These are phyloP conservation scores for Yarrowia phangngaensis DNA, from an alignment of 805 yeast species.

Conservation along the genomic window DNA sequence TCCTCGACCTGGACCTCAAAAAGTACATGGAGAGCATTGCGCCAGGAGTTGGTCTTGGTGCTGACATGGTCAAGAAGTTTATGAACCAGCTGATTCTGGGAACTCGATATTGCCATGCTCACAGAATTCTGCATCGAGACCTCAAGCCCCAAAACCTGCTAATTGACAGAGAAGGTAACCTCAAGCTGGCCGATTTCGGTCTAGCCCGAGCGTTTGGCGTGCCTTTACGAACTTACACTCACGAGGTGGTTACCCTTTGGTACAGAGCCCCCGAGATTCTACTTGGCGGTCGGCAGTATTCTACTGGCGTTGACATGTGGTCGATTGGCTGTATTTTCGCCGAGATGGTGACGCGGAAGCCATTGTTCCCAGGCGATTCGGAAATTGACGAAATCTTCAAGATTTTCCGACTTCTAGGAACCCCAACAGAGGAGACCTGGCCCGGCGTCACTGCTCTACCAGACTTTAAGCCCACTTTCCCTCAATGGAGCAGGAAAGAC, in stretches of 20 bases:
- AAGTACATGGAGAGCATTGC: slow-evolving; percentile 91
- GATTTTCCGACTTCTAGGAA: slow-evolving; percentile 87
- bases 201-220: slow-evolving; percentile 97
- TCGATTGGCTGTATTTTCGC: slow-evolving; percentile 97
- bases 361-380: slow-evolving; percentile 94
- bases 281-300: slow-evolving; percentile 93
- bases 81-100: slow-evolving; percentile 93
- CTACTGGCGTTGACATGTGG: slow-evolving; percentile 99
- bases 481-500: slow-evolving; percentile 77
- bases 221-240: slow-evolving; percentile 94
- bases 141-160: slow-evolving; percentile 92
- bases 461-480: slow-evolving; percentile 89
- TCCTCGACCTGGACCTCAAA: slow-evolving; percentile 88
- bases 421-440: slow-evolving; percentile 91
- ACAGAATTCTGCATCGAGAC: slow-evolving; percentile 75
- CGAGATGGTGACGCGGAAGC: slow-evolving; percentile 94
- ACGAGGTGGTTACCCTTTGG: slow-evolving; percentile 97
- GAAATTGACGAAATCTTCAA: slow-evolving; percentile 96
- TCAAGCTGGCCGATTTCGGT: slow-evolving; percentile 95
- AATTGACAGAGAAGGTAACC: slow-evolving; percentile 82
- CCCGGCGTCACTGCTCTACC: slow-evolving; percentile 89
- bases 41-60: slow-evolving; percentile 65
- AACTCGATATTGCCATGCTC: slow-evolving; percentile 80
- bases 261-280: slow-evolving; percentile 94
- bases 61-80: slow-evolving; percentile 74